phyloP scores from a whole-genome alignment of 164 flowering plant genomes.

The Kalanchoe fedtschenkoi region DNA sequence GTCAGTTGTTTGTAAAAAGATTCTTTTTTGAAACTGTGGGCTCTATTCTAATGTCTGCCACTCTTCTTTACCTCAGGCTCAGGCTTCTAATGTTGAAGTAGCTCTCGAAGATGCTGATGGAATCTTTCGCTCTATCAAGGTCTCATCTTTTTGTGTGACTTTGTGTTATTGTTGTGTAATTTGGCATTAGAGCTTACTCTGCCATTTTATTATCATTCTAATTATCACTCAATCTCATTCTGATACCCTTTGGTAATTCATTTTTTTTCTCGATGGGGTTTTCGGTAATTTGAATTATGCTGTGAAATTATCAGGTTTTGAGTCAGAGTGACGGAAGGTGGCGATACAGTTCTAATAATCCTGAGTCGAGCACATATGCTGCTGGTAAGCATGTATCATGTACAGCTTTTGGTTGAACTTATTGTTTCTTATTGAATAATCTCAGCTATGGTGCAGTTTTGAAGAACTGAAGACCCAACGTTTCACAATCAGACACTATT shows the following conservation, averaged over 20 bases:
- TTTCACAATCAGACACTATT: neutral
- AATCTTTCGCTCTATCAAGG: slow-evolving; percentile 82
- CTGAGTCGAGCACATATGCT: slow-evolving; percentile 78
- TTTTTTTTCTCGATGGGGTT: neutral
- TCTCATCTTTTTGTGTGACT: slow-evolving; percentile 12
- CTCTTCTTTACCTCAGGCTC: slow-evolving; percentile 38
- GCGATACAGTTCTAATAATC: slow-evolving; percentile 69
- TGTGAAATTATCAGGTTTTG: slow-evolving; percentile 38
- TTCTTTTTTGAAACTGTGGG: too few species aligned
- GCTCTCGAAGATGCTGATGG: slow-evolving; percentile 63
- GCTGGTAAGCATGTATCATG: slow-evolving; percentile 48
- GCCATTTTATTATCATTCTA: neutral
- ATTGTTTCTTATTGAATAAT: neutral
- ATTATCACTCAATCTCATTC: neutral
- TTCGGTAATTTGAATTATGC: neutral
- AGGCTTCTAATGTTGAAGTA: slow-evolving; percentile 30
- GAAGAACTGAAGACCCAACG: neutral
- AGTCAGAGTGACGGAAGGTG: slow-evolving; percentile 98
- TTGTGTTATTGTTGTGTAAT: neutral
- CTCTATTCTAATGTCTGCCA: neutral
- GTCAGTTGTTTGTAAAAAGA: neutral
- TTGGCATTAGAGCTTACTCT: neutral
- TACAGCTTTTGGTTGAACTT: neutral
- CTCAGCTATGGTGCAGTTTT: neutral
- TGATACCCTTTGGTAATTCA: neutral